phyloP scores from a whole-genome alignment of 23 red algal genomes.

The Agarophyton chilense region DNA sequence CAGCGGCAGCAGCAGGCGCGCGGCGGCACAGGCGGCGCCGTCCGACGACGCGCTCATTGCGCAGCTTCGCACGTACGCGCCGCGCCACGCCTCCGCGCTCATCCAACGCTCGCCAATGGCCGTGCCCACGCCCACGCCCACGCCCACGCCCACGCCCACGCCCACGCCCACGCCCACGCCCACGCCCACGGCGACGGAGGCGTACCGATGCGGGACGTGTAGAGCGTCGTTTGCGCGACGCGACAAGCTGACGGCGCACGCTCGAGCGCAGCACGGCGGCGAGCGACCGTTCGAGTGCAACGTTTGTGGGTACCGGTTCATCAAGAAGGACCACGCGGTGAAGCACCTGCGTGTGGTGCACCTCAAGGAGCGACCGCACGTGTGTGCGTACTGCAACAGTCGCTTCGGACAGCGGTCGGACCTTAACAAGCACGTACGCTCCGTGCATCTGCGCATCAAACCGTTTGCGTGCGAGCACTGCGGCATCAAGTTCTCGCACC shows the following conservation, averaged over 20 bases:
- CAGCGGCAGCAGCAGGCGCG: no score
- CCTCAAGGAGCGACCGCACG: conserved; percentile 59
- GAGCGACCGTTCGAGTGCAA: conserved; percentile 73
- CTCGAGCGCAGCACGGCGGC: conserved; percentile 55
- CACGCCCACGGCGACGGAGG: not conserved
- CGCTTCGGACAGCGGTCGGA: conserved; percentile 73
- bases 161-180: not conserved
- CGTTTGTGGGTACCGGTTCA: conserved; percentile 65
- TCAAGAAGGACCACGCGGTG: conserved; percentile 74
- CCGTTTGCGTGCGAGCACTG: conserved; percentile 63
- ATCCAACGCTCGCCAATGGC: not conserved
- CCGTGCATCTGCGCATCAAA: conserved; percentile 68
- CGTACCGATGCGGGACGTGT: conserved; percentile 40
- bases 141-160: no score
- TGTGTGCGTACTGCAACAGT: conserved; percentile 51
- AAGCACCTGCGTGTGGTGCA: conserved; percentile 71
- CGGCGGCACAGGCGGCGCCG: not conserved
- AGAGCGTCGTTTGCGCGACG: conserved; percentile 22
- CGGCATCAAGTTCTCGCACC: conserved; percentile 58
- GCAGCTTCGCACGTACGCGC: conserved; percentile 14
- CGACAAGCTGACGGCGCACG: conserved; percentile 53
- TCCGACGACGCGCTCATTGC: conserved; percentile 18
- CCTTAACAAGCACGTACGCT: conserved; percentile 62
- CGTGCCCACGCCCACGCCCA: no score
- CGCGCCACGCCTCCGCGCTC: not conserved